Percentiles rank a stretch among this genome's conserved stretches.
These are phyloP conservation scores for Tolypocladium endophyticum DNA, from an alignment of 2,329 filamentous ascomycete species.

Conservation along the genomic window DNA sequence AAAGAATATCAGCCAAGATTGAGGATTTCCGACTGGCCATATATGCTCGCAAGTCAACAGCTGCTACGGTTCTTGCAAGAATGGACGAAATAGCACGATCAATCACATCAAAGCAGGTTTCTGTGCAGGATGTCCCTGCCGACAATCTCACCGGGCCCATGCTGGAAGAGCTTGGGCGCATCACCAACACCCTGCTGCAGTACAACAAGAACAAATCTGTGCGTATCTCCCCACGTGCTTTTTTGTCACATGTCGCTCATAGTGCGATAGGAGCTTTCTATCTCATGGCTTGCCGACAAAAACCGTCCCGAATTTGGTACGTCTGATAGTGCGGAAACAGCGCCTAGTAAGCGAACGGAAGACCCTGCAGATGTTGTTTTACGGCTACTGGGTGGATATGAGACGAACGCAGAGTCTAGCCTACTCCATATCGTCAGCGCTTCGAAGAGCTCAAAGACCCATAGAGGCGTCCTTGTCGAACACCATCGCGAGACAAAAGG, in stretches of 20 bases:
- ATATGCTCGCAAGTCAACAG: slow-evolving; percentile 16
- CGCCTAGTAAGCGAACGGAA: slow-evolving; percentile 19
- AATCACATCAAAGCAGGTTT: slow-evolving; percentile 15
- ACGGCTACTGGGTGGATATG: slow-evolving; percentile 30
- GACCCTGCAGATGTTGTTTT: slow-evolving; percentile 31
- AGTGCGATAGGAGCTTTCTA: slow-evolving; percentile 14
- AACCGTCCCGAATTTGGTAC: slow-evolving; percentile 1
- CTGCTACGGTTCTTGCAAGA: slow-evolving; percentile 22
- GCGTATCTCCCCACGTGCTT: not conserved
- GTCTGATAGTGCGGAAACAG: not conserved
- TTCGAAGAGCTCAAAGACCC: not conserved
- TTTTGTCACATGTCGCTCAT: not conserved
- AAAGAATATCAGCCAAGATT: slow-evolving; percentile 14
- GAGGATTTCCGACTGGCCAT: slow-evolving; percentile 17
- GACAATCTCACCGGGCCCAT: slow-evolving; percentile 9
- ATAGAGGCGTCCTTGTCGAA: slow-evolving; percentile 7
- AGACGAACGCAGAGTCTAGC: not conserved
- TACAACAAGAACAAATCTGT: slow-evolving; percentile 10
- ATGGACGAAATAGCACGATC: slow-evolving; percentile 18
- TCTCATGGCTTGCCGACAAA: slow-evolving; percentile 31
- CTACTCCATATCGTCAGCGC: slow-evolving; percentile 11
- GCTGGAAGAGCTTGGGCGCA: slow-evolving; percentile 17
- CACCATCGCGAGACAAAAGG: slow-evolving; percentile 19
- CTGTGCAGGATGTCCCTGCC: slow-evolving; percentile 10
- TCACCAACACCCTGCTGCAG: slow-evolving; percentile 21